phyloP scores from a whole-genome alignment of 2,329 filamentous ascomycete genomes.

The Colletotrichum chrysophilum region DNA sequence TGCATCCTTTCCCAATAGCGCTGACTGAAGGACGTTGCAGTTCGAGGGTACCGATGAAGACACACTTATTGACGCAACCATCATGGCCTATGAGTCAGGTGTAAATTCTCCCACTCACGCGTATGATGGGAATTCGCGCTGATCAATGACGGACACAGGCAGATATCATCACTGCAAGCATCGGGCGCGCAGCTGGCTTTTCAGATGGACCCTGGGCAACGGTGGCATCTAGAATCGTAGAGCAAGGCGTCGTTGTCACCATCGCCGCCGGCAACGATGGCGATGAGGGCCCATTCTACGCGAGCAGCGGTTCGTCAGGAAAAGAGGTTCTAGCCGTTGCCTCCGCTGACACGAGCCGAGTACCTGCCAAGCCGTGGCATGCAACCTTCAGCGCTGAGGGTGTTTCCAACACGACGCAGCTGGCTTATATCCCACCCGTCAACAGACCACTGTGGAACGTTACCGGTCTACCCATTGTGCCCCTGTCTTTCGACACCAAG shows the following conservation, averaged over 20 bases:
- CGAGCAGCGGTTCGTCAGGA: conserved; percentile 44
- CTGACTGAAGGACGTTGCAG: neutral
- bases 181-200: conserved; percentile 11
- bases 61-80: conserved; percentile 9
- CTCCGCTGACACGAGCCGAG: conserved; percentile 38
- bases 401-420: conserved; percentile 25
- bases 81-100: conserved; percentile 21
- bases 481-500: conserved; percentile 28
- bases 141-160: neutral
- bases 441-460: conserved; percentile 31
- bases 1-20: neutral
- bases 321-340: conserved; percentile 47
- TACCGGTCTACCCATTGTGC: conserved; percentile 33
- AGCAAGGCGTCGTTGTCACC: conserved; percentile 51
- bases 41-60: conserved; percentile 20
- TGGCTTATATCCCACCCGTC: conserved; percentile 38
- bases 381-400: conserved; percentile 33
- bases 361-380: conserved; percentile 30
- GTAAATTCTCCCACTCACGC: neutral
- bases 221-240: conserved; percentile 12
- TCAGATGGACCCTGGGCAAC: conserved; percentile 17
- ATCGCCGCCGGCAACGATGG: conserved; percentile 59
- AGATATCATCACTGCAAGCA: conserved; percentile 18
- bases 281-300: conserved; percentile 51
- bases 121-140: accelerated